phyloP scores from a whole-genome alignment of 805 yeast species.

The Barnettozyma californica region DNA sequence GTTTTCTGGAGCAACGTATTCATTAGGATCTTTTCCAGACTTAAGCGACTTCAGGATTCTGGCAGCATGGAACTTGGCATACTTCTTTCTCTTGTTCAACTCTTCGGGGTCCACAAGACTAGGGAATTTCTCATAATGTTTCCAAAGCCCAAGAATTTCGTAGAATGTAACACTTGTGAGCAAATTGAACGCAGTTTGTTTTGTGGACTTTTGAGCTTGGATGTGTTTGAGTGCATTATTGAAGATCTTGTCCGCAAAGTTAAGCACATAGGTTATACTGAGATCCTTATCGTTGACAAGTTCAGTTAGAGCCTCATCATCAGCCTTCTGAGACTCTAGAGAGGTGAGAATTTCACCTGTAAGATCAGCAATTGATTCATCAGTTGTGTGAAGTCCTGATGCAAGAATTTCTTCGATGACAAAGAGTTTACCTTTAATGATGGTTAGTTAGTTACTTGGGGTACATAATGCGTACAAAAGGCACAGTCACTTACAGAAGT shows the following conservation, averaged over 20 bases:
- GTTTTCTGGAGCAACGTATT: constrained; percentile 36
- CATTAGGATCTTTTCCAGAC: constrained; percentile 54
- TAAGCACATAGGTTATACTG: constrained; percentile 48
- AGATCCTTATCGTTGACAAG: constrained; percentile 56
- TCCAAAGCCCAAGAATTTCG: constrained; percentile 44
- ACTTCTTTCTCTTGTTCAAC: constrained; percentile 41
- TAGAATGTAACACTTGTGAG: constrained; percentile 51
- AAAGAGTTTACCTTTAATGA: constrained; percentile 35
- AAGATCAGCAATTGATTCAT: constrained; percentile 49
- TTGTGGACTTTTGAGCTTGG: constrained; percentile 36
- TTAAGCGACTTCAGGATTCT: constrained; percentile 47
- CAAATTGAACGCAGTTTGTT: constrained; percentile 45
- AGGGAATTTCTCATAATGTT: constrained; percentile 2
- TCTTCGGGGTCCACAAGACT: constrained; percentile 27
- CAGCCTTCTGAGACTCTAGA: constrained; percentile 53
- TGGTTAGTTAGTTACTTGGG: constrained; percentile 1
- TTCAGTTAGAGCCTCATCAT: constrained; percentile 34
- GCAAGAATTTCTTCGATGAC: constrained; percentile 69
- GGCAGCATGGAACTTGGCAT: constrained; percentile 58
- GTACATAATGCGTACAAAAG: neutral
- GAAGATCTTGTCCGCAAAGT: constrained; percentile 56
- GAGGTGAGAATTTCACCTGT: constrained; percentile 62
- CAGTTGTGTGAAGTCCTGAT: constrained; percentile 50
- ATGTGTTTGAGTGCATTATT: constrained; percentile 46
- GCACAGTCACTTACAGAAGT: constrained; percentile 47